Conservation (phyloP, 2,329 filamentous ascomycete species). For the Thelonectria blattea region DNA sequence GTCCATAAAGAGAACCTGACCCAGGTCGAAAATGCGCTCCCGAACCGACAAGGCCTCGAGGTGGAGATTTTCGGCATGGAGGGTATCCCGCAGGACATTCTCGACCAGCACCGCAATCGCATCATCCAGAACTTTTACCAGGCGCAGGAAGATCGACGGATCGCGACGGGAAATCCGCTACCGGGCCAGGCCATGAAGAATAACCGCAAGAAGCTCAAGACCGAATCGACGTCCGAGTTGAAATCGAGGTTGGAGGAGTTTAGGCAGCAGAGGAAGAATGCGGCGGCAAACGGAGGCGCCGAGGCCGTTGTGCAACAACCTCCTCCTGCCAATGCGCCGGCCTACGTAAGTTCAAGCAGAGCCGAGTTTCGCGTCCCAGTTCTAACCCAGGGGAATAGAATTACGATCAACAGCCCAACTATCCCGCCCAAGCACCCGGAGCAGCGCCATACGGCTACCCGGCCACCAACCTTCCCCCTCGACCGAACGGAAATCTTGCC, state of each 20-base stretch:
- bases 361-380: not conserved
- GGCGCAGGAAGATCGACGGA: conserved; percentile 80
- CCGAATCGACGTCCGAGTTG: conserved; percentile 78
- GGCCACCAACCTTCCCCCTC: conserved; percentile 52
- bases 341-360: conserved; percentile 60
- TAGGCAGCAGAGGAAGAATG: conserved; percentile 70
- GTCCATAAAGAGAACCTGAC: conserved; percentile 94
- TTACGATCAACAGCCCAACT: conserved; percentile 35
- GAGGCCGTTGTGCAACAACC: conserved; percentile 35
- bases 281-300: conserved; percentile 55
- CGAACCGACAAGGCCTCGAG: conserved; percentile 83
- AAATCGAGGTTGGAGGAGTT: conserved; percentile 82
- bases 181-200: conserved; percentile 70
- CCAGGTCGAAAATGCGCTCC: conserved; percentile 89
- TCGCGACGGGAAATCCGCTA: conserved; percentile 82
- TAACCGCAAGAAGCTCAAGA: conserved; percentile 72
- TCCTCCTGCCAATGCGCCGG: conserved; percentile 54
- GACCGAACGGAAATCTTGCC: conserved; percentile 49
- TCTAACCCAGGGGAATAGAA: conserved; percentile 41
- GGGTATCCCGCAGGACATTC: conserved; percentile 86
- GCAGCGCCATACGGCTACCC: conserved; percentile 44
- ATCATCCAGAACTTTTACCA: conserved; percentile 87
- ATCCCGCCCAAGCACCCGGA: conserved; percentile 31
- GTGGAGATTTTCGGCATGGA: conserved; percentile 99
- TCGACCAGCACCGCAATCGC: conserved; percentile 83